phyloP scores from a whole-genome alignment of 2,329 filamentous ascomycete genomes.

The Daldinia sp. region DNA sequence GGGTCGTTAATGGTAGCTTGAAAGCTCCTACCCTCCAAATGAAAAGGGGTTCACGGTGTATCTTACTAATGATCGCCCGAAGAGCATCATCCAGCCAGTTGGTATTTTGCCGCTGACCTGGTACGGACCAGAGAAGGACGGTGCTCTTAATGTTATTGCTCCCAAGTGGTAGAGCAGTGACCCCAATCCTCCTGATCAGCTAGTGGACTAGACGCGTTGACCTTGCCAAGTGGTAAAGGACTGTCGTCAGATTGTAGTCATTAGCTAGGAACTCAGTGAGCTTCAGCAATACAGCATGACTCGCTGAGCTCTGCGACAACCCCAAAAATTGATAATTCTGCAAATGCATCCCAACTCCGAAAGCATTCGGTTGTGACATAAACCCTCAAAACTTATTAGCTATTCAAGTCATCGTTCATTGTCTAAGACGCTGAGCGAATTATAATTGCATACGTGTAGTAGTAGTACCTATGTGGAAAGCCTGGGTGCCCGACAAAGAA shows the following conservation, averaged over 20 bases:
- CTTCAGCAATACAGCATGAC: slow-evolving; percentile 23
- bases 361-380: neutral
- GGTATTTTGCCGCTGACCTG: slow-evolving; percentile 11
- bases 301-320: slow-evolving; percentile 23
- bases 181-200: slow-evolving; percentile 25
- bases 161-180: slow-evolving; percentile 45
- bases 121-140: slow-evolving; percentile 27
- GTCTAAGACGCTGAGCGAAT: neutral
- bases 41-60: slow-evolving; percentile 27
- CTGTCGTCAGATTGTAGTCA: slow-evolving; percentile 17
- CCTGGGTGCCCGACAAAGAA: slow-evolving; percentile 2
- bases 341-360: slow-evolving; percentile 7
- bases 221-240: slow-evolving; percentile 44
- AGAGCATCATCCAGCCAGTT: slow-evolving; percentile 24
- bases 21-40: slow-evolving; percentile 60
- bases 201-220: slow-evolving; percentile 29
- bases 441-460: slow-evolving; percentile 6
- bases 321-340: slow-evolving; percentile 38
- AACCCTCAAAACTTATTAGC: neutral
- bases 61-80: slow-evolving; percentile 20
- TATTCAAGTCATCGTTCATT: neutral
- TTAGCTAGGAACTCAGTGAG: slow-evolving; percentile 32
- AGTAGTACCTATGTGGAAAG: neutral
- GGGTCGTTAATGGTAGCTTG: slow-evolving; percentile 63
- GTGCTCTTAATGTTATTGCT: slow-evolving; percentile 35